Base-by-base conservation (phyloP, 352 stramenopile genomes). In the Globisporangium lucens region DNA sequence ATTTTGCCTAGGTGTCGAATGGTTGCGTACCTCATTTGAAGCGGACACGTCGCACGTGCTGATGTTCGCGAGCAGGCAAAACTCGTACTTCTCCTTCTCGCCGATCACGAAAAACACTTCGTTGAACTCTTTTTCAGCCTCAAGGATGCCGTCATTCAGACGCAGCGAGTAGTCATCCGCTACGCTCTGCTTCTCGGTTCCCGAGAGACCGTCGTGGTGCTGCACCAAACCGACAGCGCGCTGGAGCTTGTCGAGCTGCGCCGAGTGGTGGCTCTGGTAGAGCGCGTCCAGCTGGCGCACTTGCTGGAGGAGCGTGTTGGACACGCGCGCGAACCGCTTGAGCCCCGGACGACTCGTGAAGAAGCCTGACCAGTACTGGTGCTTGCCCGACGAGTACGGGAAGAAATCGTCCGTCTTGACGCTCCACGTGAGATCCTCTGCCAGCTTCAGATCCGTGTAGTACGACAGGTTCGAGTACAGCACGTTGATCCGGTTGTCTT, bases 351-450 rank as follows among this genome's bases (percentile, higher is more conserved):
- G 87, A 65, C 89, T 98, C 0, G 96, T 98, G 75, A 99, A 99
- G 76, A 98, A 99, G 1, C 97, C 97, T 10, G 95, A 81, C 86
- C 97, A 99, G 76, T 98, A 99, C 52, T 94, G 93, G 69, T 99
- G 80, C 46, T 86, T 77, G 46, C 86, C 89, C 47, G 98, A 97
- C 2, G 80, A 89, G 70, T 99, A 99, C 2, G 97, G 97, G 65
- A 99, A 98, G 68, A 99, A 99, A 67, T 99, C 97, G 56, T 98
- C 96, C 4, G 83, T 94, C 73, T 99, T 99, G 29, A 96, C 77
- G 43, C 79, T 79, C 85, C 80, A 98, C 7, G 78, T 80, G 2
- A 92, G 67, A 13, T 77, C 77, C 69, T 98, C 93, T 1, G 78
- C 78, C 33, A 91, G 77, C 78, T 99, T 99, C 51, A 94, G 75